A percentile compares a stretch with the other conserved stretches of the same genome.
These are phyloP conservation scores for Polyrhizophydium stewartii DNA, from an alignment of 371 early-diverging fungal genomes.

Conservation along the genomic window DNA sequence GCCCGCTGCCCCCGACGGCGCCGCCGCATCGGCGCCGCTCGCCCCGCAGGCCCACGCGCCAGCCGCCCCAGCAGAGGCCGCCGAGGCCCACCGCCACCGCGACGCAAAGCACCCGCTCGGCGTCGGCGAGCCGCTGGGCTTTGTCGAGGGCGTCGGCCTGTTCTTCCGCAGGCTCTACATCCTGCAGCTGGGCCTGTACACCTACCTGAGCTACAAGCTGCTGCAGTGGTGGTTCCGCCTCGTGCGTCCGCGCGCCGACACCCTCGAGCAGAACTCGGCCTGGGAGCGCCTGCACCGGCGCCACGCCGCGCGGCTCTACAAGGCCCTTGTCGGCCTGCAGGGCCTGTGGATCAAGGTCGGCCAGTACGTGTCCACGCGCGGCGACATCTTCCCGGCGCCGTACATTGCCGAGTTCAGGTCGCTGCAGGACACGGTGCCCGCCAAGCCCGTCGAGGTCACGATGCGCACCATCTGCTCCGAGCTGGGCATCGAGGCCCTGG, in stretches of 20 bases:
- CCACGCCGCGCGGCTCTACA: slow-evolving; percentile 7
- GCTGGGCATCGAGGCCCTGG: neutral
- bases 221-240: slow-evolving; percentile 3
- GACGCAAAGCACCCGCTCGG: too few species aligned
- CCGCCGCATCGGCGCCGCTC: neutral
- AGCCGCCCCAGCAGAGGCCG: too few species aligned
- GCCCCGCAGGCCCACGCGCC: too few species aligned
- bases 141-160: neutral
- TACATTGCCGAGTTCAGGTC: slow-evolving; percentile 3
- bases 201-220: slow-evolving; percentile 9
- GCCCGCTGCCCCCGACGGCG: neutral
- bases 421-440: slow-evolving; percentile 19
- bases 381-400: slow-evolving; percentile 13
- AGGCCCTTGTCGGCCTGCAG: slow-evolving; percentile 16
- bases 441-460: slow-evolving; percentile 9
- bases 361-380: slow-evolving; percentile 11
- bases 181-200: slow-evolving; percentile 7
- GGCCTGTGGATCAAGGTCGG: slow-evolving; percentile 28
- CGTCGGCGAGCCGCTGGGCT: neutral
- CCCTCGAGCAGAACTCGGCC: neutral
- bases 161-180: slow-evolving; percentile 11
- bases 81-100: too few species aligned
- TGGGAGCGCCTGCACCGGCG: slow-evolving; percentile 7
- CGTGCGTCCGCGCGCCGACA: neutral
- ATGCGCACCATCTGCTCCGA: slow-evolving; percentile 4